phyloP scores from a whole-genome alignment of 2,329 filamentous ascomycete genomes.

The Ophioceras dolichostomum region DNA sequence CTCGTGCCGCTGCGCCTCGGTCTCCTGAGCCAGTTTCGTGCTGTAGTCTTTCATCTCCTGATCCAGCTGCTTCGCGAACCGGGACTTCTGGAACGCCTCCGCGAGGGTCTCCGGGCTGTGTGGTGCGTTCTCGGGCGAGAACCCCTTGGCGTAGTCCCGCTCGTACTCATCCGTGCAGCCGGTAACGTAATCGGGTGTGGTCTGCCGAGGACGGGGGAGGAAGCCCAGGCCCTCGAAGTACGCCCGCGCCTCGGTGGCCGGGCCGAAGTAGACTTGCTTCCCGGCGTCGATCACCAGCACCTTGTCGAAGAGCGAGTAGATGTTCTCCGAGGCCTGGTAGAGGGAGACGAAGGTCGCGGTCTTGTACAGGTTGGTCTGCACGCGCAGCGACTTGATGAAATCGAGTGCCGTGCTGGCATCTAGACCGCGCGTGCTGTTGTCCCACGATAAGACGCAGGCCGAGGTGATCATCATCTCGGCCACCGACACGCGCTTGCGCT shows the following conservation, averaged over 20 bases:
- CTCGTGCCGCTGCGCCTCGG: constrained; percentile 49
- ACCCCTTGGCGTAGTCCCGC: constrained; percentile 59
- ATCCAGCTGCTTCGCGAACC: constrained; percentile 40
- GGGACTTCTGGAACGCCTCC: constrained; percentile 57
- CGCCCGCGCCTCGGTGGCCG: constrained; percentile 48
- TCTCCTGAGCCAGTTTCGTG: constrained; percentile 47
- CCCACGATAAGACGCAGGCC: constrained; percentile 61
- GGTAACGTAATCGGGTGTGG: constrained; percentile 70
- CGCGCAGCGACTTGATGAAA: constrained; percentile 51
- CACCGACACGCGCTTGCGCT: constrained; percentile 70
- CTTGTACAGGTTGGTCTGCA: constrained; percentile 74
- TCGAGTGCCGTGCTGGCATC: constrained; percentile 44
- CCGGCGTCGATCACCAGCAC: constrained; percentile 71
- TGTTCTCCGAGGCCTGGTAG: constrained; percentile 76
- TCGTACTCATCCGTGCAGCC: constrained; percentile 79
- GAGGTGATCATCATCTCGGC: constrained; percentile 72
- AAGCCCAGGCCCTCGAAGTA: constrained; percentile 75
- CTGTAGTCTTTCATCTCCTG: constrained; percentile 61
- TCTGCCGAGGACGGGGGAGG: constrained; percentile 61
- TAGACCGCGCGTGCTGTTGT: constrained; percentile 49
- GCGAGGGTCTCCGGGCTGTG: constrained; percentile 54
- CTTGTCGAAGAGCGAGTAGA: constrained; percentile 72
- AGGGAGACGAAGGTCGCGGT: constrained; percentile 77
- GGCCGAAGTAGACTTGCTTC: constrained; percentile 65
- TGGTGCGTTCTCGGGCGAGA: constrained; percentile 53